phyloP scores from a whole-genome alignment of 129 eudicot species.

The Calendula officinalis region DNA sequence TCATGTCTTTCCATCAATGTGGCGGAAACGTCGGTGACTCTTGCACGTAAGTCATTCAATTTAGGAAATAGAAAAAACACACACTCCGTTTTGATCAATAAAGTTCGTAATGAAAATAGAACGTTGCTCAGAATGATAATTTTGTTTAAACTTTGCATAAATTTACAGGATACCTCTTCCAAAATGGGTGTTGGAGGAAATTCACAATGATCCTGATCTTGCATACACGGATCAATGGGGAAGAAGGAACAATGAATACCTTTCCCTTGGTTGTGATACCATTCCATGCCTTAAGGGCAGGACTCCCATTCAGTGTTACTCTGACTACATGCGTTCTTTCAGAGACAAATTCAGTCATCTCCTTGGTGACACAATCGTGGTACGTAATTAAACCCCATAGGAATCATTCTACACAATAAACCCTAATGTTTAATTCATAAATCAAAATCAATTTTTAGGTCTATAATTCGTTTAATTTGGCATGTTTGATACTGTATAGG shows the following conservation, averaged over 20 bases:
- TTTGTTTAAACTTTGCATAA: not conserved
- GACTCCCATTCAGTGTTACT: constrained; percentile 88
- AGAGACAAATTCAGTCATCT: constrained; percentile 71
- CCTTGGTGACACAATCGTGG: constrained; percentile 92
- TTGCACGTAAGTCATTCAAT: constrained; percentile 60
- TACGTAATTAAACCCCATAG: constrained; percentile 15
- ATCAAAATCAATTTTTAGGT: not conserved
- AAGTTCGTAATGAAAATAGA: not conserved
- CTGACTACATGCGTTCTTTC: constrained; percentile 90
- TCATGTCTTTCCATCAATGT: constrained; percentile 95
- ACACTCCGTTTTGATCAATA: not conserved
- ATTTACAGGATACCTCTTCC: constrained; percentile 86
- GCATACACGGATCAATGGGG: constrained; percentile 99
- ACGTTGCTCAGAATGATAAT: not conserved
- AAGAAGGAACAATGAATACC: constrained; percentile 77
- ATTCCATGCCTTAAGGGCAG: constrained; percentile 88
- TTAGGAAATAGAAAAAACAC: not conserved
- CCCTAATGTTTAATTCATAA: no score
- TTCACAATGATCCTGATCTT: constrained; percentile 75
- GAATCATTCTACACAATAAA: not conserved
- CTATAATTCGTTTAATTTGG: not conserved
- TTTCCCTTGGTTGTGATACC: constrained; percentile 82
- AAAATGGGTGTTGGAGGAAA: constrained; percentile 90
- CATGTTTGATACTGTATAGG: constrained; percentile 38
- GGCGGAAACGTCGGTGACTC: constrained; percentile 99